Percentiles rank a stretch among this genome's conserved stretches.
Conservation (phyloP, 768 basidiomycete genomes). For the Thelephora ganbajun region DNA sequence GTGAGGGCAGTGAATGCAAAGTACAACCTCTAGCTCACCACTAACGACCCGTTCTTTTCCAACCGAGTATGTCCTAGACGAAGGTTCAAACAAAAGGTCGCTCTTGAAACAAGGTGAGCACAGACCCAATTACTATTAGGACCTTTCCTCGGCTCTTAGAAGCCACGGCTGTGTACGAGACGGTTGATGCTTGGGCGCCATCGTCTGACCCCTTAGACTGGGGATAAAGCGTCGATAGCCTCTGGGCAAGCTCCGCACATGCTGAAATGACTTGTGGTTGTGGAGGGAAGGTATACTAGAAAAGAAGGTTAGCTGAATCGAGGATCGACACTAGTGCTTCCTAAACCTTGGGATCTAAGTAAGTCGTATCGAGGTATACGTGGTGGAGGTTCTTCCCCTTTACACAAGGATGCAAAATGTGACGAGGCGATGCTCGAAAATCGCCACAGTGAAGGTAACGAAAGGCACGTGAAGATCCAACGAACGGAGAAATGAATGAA, state of each 20-base stretch:
- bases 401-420: slow-evolving; percentile 74
- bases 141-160: slow-evolving; percentile 20
- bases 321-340: not conserved
- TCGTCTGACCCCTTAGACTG: no score
- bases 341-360: slow-evolving; percentile 67
- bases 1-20: not conserved
- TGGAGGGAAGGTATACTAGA: slow-evolving; percentile 84
- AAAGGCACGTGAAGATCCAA: slow-evolving; percentile 60
- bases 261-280: slow-evolving; percentile 91
- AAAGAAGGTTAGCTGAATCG: slow-evolving; percentile 2
- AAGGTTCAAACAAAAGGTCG: not conserved
- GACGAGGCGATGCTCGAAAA: slow-evolving; percentile 79
- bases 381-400: slow-evolving; percentile 72
- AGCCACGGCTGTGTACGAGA: no score
- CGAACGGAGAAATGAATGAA: slow-evolving; percentile 48
- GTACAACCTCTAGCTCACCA: slow-evolving; percentile 30
- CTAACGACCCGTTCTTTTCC: slow-evolving; percentile 98
- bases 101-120: not conserved
- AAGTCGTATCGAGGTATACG: slow-evolving; percentile 93
- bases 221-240: slow-evolving; percentile 17
- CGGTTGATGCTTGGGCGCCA: no score
- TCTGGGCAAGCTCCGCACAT: slow-evolving; percentile 69
- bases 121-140: slow-evolving; percentile 65
- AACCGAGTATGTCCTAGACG: slow-evolving; percentile 78
- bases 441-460: slow-evolving; percentile 95